Evolutionary conservation across 345 rosid species (phyloP).

Genomic region (Viola odorata): DNA sequence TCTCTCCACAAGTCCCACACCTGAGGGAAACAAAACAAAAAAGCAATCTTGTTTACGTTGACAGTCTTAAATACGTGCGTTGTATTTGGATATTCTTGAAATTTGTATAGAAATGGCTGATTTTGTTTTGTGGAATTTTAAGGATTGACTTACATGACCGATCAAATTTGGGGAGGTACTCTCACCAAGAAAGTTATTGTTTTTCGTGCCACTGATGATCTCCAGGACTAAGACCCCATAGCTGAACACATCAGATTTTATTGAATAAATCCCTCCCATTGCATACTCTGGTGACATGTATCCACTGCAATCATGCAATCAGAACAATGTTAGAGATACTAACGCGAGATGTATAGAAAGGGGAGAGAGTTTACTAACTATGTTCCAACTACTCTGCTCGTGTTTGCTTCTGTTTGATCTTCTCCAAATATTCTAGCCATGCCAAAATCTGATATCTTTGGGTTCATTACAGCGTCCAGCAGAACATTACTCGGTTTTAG

Average conservation of each 20-base stretch:
- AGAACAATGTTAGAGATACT: not conserved
- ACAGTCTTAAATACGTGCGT: too few species aligned
- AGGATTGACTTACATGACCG: constrained; percentile 45
- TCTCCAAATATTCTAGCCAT: constrained; percentile 11
- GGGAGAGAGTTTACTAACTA: constrained; percentile 29
- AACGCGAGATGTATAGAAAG: not conserved
- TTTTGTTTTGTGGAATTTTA: not conserved
- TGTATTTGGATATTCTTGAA: too few species aligned
- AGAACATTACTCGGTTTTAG: constrained; percentile 30
- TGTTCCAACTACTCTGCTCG: constrained; percentile 13
- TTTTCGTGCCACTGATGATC: constrained; percentile 48
- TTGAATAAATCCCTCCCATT: constrained; percentile 52
- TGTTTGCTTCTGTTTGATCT: constrained; percentile 3
- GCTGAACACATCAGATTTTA: constrained; percentile 67
- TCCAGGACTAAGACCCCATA: constrained; percentile 61
- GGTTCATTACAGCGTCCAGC: constrained; percentile 15
- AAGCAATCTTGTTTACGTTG: too few species aligned
- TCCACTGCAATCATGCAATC: constrained; percentile 32
- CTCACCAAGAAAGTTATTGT: constrained; percentile 21
- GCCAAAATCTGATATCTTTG: constrained; percentile 17
- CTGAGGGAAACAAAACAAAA: too few species aligned
- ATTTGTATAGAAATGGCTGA: too few species aligned
- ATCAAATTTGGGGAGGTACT: constrained; percentile 33
- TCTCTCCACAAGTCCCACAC: too few species aligned
- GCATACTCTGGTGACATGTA: constrained; percentile 87